phyloP scores from a whole-genome alignment of 116 monocot genomes.

The Trichopus zeylanicus region DNA sequence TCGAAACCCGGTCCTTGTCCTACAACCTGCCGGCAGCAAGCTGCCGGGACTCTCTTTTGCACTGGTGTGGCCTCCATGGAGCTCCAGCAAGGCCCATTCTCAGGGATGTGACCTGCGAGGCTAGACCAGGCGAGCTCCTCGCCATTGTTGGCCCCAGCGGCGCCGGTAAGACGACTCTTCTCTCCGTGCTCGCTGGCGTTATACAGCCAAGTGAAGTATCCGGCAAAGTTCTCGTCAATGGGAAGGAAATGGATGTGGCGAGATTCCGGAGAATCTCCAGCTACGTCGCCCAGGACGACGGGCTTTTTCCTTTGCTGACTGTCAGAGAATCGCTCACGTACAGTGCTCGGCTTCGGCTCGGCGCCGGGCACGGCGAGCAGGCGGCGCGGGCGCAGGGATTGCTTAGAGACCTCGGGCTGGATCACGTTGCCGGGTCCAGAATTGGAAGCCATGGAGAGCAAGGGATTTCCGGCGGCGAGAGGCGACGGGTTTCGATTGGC shows the following conservation, averaged over 20 bases:
- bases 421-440: constrained; percentile 35
- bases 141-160: no score
- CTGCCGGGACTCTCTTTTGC: not conserved
- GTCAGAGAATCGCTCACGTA: constrained; percentile 70
- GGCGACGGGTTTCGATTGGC: constrained; percentile 78
- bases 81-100: constrained; percentile 25
- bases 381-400: constrained; percentile 37
- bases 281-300: constrained; percentile 83
- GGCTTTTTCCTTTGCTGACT: constrained; percentile 75
- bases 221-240: constrained; percentile 67
- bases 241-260: constrained; percentile 35
- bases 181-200: constrained; percentile 60
- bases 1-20: constrained; percentile 52
- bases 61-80: not conserved
- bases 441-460: constrained; percentile 14
- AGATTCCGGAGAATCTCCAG: constrained; percentile 64
- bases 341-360: constrained; percentile 61
- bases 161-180: constrained; percentile 86
- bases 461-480: constrained; percentile 71
- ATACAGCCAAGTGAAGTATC: constrained; percentile 19
- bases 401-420: constrained; percentile 53
- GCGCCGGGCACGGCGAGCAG: constrained; percentile 6
- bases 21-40: constrained; percentile 19
- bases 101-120: constrained; percentile 55
- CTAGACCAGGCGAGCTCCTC: constrained; percentile 54